Evolutionary conservation across 1,284 basidiomycete genomes (phyloP).

Genomic region (Rugiboletus extremiorientalis): DNA sequence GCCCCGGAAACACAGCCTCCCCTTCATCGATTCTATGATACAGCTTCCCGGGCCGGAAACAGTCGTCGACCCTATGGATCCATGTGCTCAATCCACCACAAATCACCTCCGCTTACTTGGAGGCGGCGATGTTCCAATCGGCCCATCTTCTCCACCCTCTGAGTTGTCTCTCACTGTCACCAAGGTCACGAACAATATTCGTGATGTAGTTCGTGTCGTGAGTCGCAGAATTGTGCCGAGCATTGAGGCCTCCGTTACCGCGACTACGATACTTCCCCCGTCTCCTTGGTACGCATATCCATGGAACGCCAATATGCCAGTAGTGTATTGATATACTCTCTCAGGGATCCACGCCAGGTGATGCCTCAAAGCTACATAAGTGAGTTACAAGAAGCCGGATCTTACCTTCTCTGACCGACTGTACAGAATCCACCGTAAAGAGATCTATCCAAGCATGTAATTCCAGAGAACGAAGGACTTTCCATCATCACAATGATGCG

Average conservation of each 20-base stretch:
- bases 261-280: neutral
- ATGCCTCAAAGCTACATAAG: constrained; percentile 8
- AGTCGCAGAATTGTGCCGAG: neutral
- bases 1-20: neutral
- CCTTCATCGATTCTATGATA: neutral
- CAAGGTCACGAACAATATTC: neutral
- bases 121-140: too few species aligned
- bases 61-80: neutral
- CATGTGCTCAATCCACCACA: neutral
- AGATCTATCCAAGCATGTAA: constrained; percentile 1
- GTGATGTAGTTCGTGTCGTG: neutral
- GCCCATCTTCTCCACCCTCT: neutral
- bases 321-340: neutral
- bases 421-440: neutral
- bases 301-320: neutral
- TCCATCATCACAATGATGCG: neutral
- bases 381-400: neutral
- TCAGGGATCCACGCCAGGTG: neutral
- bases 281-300: neutral
- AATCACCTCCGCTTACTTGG: neutral
- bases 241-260: neutral
- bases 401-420: neutral
- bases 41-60: too few species aligned
- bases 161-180: neutral
- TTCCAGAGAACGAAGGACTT: neutral